phyloP scores from a whole-genome alignment of 1,284 basidiomycete species.

The Ceratobasidium sp. region DNA sequence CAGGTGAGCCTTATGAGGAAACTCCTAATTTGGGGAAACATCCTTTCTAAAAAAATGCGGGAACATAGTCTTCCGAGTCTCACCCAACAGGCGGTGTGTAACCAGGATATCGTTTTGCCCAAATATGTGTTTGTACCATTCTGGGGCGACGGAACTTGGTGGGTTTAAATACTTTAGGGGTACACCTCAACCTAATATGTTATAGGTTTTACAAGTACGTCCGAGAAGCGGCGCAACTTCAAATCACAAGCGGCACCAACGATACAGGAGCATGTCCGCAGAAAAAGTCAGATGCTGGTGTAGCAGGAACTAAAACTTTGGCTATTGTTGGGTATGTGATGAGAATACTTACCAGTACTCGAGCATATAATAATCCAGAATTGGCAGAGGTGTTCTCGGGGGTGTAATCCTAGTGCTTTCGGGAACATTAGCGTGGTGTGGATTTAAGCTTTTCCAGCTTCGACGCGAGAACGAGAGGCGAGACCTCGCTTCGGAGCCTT shows the following conservation, averaged over 20 bases:
- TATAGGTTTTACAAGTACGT: slow-evolving; percentile 19
- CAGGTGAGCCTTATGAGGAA: not conserved
- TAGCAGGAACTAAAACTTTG: not conserved
- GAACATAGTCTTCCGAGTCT: not conserved
- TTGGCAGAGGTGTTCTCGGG: not conserved
- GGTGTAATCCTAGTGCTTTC: not conserved
- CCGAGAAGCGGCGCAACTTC: not conserved
- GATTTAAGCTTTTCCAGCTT: not conserved
- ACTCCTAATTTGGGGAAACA: not conserved
- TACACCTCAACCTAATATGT: no score
- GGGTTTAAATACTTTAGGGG: not conserved
- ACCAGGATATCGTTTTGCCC: not conserved
- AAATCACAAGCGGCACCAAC: slow-evolving; percentile 18
- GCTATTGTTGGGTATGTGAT: not conserved
- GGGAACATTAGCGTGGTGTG: not conserved
- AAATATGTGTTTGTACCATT: slow-evolving; percentile 7
- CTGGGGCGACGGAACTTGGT: slow-evolving; percentile 9
- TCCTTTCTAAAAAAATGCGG: not conserved
- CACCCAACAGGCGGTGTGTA: not conserved
- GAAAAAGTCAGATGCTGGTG: not conserved
- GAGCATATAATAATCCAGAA: not conserved
- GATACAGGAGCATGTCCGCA: slow-evolving; percentile 12
- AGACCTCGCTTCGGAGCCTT: not conserved
- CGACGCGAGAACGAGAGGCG: not conserved
- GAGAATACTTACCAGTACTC: not conserved